Percentiles rank a stretch among this genome's conserved stretches.
Evolutionary conservation across 495 filamentous ascomycete species (phyloP).

Genomic region (Daldinia concentrica): DNA sequence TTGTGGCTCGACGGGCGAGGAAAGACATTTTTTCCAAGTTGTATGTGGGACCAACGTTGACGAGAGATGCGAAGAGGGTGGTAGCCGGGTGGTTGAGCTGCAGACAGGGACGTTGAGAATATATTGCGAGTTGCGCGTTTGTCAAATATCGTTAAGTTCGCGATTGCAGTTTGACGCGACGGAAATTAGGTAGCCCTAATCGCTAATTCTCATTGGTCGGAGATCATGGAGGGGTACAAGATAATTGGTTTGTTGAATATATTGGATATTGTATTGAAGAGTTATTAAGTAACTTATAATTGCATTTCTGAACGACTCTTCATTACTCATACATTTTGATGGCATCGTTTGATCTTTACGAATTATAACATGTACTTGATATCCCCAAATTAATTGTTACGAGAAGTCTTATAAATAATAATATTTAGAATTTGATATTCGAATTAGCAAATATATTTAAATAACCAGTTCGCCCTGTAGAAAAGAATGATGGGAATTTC

Average conservation of each 20-base stretch:
- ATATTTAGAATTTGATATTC: too few species aligned
- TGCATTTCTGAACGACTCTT: background rate
- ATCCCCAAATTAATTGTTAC: too few species aligned
- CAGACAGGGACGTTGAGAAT: background rate
- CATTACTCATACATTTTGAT: background rate
- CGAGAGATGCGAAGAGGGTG: background rate
- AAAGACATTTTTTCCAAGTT: conserved; percentile 42
- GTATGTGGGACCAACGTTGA: background rate
- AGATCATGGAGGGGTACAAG: background rate
- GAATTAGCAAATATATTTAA: too few species aligned
- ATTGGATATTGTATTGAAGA: background rate
- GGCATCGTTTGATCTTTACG: too few species aligned
- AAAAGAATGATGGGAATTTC: too few species aligned
- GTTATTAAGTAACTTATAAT: background rate
- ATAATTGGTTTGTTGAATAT: background rate
- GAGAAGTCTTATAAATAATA: too few species aligned
- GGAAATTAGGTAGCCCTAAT: conserved; percentile 26
- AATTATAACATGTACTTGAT: too few species aligned
- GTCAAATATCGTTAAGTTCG: conserved; percentile 18
- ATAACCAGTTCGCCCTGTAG: too few species aligned
- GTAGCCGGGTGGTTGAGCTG: background rate
- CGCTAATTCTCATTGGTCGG: conserved; percentile 13
- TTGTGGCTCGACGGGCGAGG: conserved; percentile 52
- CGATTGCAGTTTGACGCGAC: conserved; percentile 28
- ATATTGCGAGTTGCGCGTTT: background rate